A percentile compares a stretch with the other conserved stretches of the same genome.
Conservation (phyloP, 345 rosid species). For the Salix viminalis region DNA sequence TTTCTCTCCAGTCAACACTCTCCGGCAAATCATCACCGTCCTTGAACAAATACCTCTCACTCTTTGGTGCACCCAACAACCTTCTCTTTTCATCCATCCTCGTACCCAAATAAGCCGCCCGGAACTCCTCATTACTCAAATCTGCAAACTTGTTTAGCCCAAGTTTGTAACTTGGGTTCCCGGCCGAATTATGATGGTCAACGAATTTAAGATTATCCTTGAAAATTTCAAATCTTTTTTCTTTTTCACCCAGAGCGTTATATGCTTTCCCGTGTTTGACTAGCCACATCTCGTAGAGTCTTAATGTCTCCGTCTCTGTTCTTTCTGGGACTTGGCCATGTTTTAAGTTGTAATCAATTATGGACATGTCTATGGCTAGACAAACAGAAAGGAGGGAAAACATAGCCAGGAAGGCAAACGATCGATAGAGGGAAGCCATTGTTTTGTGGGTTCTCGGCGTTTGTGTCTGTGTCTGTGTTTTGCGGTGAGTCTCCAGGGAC, state of each 20-base stretch:
- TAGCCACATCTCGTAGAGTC: conserved; percentile 55
- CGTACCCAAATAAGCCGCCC: conserved; percentile 37
- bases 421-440: conserved; percentile 1
- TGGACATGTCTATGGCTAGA: conserved; percentile 50
- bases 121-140: conserved; percentile 55
- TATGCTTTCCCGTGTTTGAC: conserved; percentile 46
- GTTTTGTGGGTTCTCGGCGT: not conserved
- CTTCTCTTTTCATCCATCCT: conserved; percentile 22
- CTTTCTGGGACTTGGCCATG: conserved; percentile 14
- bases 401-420: not conserved
- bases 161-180: conserved; percentile 37
- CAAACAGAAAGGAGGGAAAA: conserved; percentile 6
- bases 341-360: conserved; percentile 32
- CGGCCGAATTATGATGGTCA: conserved; percentile 40
- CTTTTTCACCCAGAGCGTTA: conserved; percentile 56
- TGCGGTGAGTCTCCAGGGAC: not conserved
- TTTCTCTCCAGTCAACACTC: conserved; percentile 24
- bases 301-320: conserved; percentile 29
- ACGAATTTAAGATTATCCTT: conserved; percentile 56
- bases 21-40: conserved; percentile 19
- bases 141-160: conserved; percentile 65
- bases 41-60: conserved; percentile 12
- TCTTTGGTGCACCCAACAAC: not conserved
- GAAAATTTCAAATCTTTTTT: conserved; percentile 49
- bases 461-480: not conserved